These are phyloP conservation scores for Mrakia gelida DNA, from an alignment of 768 basidiomycete species.

Conservation along the genomic window DNA sequence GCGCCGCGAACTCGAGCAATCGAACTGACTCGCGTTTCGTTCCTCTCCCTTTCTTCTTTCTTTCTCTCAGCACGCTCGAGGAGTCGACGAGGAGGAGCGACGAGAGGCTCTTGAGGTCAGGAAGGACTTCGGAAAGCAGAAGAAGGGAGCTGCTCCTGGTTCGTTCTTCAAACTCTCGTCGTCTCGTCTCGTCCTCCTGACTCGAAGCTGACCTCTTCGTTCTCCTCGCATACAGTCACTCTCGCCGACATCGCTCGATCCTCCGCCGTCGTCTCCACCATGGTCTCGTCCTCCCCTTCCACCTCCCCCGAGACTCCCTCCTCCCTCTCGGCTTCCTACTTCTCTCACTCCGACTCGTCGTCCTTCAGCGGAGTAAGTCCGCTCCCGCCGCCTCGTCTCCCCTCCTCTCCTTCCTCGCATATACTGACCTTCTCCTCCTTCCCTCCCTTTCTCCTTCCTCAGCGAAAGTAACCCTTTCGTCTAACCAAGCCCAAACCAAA, in stretches of 20 bases:
- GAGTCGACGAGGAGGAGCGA: background rate
- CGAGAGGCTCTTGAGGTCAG: constrained; percentile 8
- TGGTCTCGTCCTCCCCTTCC: background rate
- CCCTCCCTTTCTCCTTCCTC: no score
- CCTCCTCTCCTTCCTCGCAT: background rate
- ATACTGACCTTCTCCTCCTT: background rate
- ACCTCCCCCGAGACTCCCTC: constrained; percentile 14
- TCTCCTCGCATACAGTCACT: background rate
- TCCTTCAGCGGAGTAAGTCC: constrained; percentile 1
- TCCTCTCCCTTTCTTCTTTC: background rate
- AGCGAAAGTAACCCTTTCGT: background rate
- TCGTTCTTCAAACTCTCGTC: background rate
- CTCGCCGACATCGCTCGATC: constrained; percentile 20
- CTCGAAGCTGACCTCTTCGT: background rate
- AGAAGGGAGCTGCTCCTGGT: constrained; percentile 1
- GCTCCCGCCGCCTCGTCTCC: background rate
- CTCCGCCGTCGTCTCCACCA: background rate
- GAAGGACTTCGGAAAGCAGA: constrained; percentile 1
- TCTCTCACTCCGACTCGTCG: constrained; percentile 5
- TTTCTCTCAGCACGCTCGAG: constrained; percentile 6
- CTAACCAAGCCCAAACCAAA: no score
- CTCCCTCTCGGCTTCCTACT: constrained; percentile 14
- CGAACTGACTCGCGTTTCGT: background rate
- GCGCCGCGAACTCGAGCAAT: no score
- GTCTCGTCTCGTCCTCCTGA: background rate